A percentile compares a stretch with the other conserved stretches of the same genome.
Conservation (phyloP, 164 flowering plant species). For the Amborella trichopoda region DNA sequence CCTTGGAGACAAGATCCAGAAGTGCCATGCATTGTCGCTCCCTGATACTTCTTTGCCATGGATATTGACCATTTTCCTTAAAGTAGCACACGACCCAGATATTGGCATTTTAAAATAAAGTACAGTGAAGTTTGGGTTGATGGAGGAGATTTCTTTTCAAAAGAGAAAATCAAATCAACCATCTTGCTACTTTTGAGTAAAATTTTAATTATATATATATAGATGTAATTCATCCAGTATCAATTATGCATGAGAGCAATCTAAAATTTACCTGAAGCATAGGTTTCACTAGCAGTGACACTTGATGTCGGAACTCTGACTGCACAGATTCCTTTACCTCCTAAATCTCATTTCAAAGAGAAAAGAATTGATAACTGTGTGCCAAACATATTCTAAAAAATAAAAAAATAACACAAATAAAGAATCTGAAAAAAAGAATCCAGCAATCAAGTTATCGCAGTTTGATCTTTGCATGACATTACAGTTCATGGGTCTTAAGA, state of each 20-base stretch:
- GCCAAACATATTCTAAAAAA: too few relatives aligned
- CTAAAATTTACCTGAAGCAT: constrained; percentile 66
- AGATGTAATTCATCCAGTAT: not conserved
- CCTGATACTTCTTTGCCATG: too few relatives aligned
- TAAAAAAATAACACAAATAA: not conserved
- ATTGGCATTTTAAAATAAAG: not conserved
- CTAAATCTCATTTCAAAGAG: too few relatives aligned
- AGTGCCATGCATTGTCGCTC: too few relatives aligned
- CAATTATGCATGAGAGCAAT: not conserved
- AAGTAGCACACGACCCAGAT: too few relatives aligned
- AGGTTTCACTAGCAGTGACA: constrained; percentile 85
- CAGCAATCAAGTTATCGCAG: too few relatives aligned
- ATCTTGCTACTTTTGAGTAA: not conserved
- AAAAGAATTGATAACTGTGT: too few relatives aligned
- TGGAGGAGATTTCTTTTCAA: not conserved
- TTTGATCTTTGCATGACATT: too few relatives aligned
- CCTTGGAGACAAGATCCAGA: too few relatives aligned
- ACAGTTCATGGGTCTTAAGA: too few relatives aligned
- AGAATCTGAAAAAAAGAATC: not conserved
- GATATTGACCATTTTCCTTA: too few relatives aligned
- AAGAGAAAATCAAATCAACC: not conserved
- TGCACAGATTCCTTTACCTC: constrained; percentile 64
- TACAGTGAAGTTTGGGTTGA: not conserved
- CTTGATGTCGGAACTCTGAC: constrained; percentile 78
- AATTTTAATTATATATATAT: not conserved